These are phyloP conservation scores for Antitrichia curtipendula DNA, from an alignment of 225 moss, liverwort and hornwort species.

Conservation along the genomic window DNA sequence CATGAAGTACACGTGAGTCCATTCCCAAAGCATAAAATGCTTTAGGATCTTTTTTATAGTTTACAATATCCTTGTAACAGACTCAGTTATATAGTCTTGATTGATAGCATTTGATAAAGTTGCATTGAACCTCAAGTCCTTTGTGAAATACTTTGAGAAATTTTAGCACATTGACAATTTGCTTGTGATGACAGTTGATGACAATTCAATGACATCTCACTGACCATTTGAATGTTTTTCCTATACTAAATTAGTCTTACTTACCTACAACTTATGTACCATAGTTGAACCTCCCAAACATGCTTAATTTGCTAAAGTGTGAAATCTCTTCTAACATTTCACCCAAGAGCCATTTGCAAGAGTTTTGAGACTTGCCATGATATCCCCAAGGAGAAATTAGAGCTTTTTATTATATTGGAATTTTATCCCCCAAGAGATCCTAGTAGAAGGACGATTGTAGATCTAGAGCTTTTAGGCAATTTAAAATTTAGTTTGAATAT, in stretches of 20 bases:
- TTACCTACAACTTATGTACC: background rate
- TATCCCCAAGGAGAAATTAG: background rate
- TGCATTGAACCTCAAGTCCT: too few relatives aligned
- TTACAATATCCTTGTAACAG: background rate
- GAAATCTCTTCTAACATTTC: too few relatives aligned
- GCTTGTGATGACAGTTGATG: background rate
- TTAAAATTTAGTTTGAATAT: background rate
- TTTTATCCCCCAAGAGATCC: background rate
- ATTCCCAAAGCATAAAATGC: background rate
- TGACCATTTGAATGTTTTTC: background rate
- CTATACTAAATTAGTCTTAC: background rate
- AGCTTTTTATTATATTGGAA: background rate
- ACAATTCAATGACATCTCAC: background rate
- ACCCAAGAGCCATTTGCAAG: too few relatives aligned
- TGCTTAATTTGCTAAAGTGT: too few relatives aligned
- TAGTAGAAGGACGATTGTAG: background rate
- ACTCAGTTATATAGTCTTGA: background rate
- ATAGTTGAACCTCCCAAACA: background rate
- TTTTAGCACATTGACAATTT: background rate
- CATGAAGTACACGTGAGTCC: background rate
- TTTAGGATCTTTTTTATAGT: background rate
- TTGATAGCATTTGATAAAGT: background rate
- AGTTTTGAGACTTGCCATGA: background rate
- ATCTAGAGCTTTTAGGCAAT: background rate
- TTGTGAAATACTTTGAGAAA: background rate